These are phyloP conservation scores for Bipolaris zeicola DNA, from an alignment of 2,329 filamentous ascomycete genomes.

Conservation along the genomic window DNA sequence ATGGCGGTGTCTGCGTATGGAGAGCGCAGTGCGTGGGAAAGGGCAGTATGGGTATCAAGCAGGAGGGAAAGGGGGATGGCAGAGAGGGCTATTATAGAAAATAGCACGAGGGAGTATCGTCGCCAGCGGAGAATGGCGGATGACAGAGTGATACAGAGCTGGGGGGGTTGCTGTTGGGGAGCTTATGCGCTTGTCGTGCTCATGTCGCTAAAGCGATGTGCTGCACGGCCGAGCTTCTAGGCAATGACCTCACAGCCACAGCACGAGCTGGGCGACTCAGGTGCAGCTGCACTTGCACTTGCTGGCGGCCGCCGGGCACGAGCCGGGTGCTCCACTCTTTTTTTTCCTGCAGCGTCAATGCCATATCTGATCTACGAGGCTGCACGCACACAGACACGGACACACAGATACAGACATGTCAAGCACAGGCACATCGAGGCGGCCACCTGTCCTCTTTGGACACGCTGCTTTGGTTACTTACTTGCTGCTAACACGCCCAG, in stretches of 20 bases:
- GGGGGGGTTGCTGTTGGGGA: constrained; percentile 9
- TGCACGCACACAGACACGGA: not conserved
- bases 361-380: constrained; percentile 13
- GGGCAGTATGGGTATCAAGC: constrained; percentile 22
- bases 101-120: constrained; percentile 16
- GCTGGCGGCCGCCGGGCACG: not conserved
- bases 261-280: not conserved
- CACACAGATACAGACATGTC: not conserved
- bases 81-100: constrained; percentile 22
- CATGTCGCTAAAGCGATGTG: constrained; percentile 13
- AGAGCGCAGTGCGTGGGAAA: constrained; percentile 8
- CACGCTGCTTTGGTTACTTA: not conserved
- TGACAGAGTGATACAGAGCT: not conserved
- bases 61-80: constrained; percentile 2
- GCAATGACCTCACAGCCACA: constrained; percentile 31
- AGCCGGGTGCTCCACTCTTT: constrained; percentile 11
- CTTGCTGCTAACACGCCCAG: not conserved
- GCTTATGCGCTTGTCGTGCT: constrained; percentile 19
- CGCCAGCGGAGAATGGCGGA: constrained; percentile 33
- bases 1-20: constrained; percentile 20
- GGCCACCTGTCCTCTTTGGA: not conserved
- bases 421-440: not conserved
- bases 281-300: no score
- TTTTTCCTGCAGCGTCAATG: not conserved
- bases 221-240: constrained; percentile 19